A percentile compares a stretch with the other conserved stretches of the same genome.
Conservation (phyloP, 2,329 filamentous ascomycete species). For the Emergomyces pasteurianus region DNA sequence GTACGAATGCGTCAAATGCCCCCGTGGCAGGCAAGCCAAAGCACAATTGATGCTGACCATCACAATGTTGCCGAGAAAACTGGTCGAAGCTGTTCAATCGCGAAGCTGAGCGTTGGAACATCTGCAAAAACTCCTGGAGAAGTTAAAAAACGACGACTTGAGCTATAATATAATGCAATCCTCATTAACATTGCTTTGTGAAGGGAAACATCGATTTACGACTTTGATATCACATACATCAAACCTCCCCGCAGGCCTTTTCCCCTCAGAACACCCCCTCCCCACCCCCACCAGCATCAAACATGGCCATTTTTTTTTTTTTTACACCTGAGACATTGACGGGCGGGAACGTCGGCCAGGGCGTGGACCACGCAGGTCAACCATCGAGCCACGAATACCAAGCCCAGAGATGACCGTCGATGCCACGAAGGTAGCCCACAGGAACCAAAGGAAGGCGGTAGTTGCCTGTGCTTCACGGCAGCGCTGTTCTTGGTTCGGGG, state of each 20-base stretch:
- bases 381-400: constrained; percentile 2
- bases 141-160: too few species aligned
- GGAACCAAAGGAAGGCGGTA: constrained; percentile 42
- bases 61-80: too few species aligned
- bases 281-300: not conserved
- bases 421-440: constrained; percentile 32
- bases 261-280: not conserved
- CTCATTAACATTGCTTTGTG: too few species aligned
- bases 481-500: constrained; percentile 25
- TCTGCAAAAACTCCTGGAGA: too few species aligned
- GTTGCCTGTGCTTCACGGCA: constrained; percentile 42
- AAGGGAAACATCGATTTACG: not conserved
- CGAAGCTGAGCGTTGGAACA: too few species aligned
- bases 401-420: constrained; percentile 32
- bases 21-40: too few species aligned
- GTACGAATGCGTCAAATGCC: too few species aligned
- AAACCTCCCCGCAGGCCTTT: not conserved
- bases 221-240: not conserved
- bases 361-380: constrained; percentile 4
- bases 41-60: too few species aligned
- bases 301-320: not conserved
- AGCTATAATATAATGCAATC: too few species aligned
- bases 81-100: too few species aligned
- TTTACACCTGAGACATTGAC: constrained; percentile 13
- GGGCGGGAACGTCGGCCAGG: constrained; percentile 7